Percentiles rank a stretch among this genome's conserved stretches.
Conservation (phyloP, 495 filamentous ascomycete genomes). For the Mytilinidion resinicola region DNA sequence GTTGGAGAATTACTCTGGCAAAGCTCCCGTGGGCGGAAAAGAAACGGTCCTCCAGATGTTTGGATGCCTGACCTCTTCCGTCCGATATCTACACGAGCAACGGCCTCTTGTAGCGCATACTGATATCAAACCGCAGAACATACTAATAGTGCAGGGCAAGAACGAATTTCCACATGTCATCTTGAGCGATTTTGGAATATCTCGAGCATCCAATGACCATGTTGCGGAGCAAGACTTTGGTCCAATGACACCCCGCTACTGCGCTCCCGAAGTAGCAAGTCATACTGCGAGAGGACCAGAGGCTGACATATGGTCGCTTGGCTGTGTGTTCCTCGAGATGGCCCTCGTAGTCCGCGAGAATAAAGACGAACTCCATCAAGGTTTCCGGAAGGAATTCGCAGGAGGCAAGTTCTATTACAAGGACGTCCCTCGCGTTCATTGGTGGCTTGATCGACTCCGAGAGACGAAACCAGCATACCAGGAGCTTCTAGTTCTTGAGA, state of each 20-base stretch:
- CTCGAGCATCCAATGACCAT: constrained; percentile 3
- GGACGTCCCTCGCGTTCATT: constrained; percentile 12
- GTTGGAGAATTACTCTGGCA: constrained; percentile 6
- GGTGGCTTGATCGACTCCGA: constrained; percentile 12
- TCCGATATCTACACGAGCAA: constrained; percentile 26
- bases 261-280: constrained; percentile 21
- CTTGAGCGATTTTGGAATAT: constrained; percentile 29
- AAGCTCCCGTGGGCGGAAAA: constrained; percentile 1
- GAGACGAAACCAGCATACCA: neutral
- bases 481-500: constrained; percentile 5
- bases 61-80: constrained; percentile 21
- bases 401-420: constrained; percentile 24
- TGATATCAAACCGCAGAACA: constrained; percentile 31
- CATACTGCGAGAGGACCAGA: constrained; percentile 10
- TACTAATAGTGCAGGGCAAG: constrained; percentile 24
- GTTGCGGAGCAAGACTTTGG: neutral
- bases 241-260: constrained; percentile 24
- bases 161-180: constrained; percentile 16
- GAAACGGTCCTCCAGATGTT: constrained; percentile 20
- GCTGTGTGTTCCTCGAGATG: constrained; percentile 30
- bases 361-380: constrained; percentile 8
- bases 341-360: constrained; percentile 6
- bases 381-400: constrained; percentile 18
- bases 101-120: constrained; percentile 24
- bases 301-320: constrained; percentile 28